phyloP scores from a whole-genome alignment of 495 filamentous ascomycete species.

The Rhizodiscina lignyota region DNA sequence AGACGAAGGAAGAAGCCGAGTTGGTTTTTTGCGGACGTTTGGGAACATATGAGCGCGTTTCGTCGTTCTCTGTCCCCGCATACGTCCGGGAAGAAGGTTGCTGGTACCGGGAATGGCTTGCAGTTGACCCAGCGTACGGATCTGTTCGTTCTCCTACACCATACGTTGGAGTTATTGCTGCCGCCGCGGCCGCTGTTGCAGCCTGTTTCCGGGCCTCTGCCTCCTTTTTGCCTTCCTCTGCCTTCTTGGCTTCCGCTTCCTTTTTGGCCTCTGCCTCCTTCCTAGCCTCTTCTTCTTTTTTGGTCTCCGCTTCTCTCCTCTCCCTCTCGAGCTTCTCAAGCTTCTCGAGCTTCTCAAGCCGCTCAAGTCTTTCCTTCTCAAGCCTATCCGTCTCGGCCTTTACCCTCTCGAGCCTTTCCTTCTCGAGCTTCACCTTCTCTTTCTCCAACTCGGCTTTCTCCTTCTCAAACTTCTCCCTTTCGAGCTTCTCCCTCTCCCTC shows the following conservation, averaged over 20 bases:
- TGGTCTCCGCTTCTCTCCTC: slow-evolving; percentile 9
- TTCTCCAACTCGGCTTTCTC: slow-evolving; percentile 30
- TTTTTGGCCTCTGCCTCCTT: slow-evolving; percentile 27
- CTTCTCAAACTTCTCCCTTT: slow-evolving; percentile 20
- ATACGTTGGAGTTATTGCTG: slow-evolving; percentile 13
- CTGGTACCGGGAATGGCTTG: slow-evolving; percentile 29
- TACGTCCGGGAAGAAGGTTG: slow-evolving; percentile 44
- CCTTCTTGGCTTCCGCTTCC: slow-evolving; percentile 26
- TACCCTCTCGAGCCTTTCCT: slow-evolving; percentile 22
- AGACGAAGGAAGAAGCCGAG: slow-evolving; percentile 59
- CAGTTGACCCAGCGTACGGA: slow-evolving; percentile 17
- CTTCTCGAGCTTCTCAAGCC: slow-evolving; percentile 19
- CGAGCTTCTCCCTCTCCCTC: slow-evolving; percentile 25
- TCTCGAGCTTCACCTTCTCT: slow-evolving; percentile 25
- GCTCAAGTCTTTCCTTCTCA: slow-evolving; percentile 17
- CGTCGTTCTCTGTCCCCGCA: slow-evolving; percentile 45
- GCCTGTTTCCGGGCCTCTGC: slow-evolving; percentile 22
- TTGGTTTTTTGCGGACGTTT: slow-evolving; percentile 33
- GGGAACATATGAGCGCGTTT: slow-evolving; percentile 73
- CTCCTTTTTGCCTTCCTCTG: slow-evolving; percentile 26
- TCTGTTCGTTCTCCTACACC: slow-evolving; percentile 14
- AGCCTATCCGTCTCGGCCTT: slow-evolving; percentile 14
- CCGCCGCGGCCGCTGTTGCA: slow-evolving; percentile 1
- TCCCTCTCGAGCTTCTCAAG: slow-evolving; percentile 11
- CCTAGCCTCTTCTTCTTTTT: slow-evolving; percentile 14